Conservation (phyloP, 2,329 filamentous ascomycete species). For the Periconia sp. region DNA sequence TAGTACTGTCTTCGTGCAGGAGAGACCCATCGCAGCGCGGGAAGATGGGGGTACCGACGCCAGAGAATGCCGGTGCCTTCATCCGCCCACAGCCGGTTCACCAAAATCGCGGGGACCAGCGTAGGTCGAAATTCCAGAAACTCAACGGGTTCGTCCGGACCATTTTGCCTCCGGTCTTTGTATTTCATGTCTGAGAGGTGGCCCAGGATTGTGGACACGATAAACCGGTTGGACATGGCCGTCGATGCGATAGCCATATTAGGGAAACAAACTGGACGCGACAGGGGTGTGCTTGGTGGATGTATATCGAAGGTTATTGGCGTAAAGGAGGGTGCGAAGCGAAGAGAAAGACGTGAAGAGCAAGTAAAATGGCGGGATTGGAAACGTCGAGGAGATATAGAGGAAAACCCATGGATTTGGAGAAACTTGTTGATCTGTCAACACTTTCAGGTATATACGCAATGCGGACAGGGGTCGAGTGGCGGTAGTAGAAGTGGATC, state of each 20-base stretch:
- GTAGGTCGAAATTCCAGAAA: slow-evolving; percentile 39
- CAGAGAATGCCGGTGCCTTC: slow-evolving; percentile 35
- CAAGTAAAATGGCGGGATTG: slow-evolving; percentile 3
- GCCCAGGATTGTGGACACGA: slow-evolving; percentile 28
- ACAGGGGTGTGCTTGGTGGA: too few relatives aligned
- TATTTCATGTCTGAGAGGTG: slow-evolving; percentile 36
- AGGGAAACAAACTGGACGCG: slow-evolving; percentile 4
- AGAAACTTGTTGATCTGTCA: slow-evolving; percentile 10
- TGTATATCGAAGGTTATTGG: background rate
- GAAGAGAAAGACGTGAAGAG: slow-evolving; percentile 1
- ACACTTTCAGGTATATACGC: slow-evolving; percentile 1
- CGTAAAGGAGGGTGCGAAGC: background rate
- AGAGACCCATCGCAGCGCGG: slow-evolving; percentile 24
- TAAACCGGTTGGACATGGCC: slow-evolving; percentile 24
- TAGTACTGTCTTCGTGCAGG: slow-evolving; percentile 29
- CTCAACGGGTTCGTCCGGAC: slow-evolving; percentile 35
- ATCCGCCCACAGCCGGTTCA: slow-evolving; percentile 38
- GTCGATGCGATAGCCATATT: slow-evolving; percentile 22
- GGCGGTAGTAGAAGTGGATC: slow-evolving; percentile 2
- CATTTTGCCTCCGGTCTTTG: slow-evolving; percentile 31
- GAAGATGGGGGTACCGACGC: slow-evolving; percentile 34
- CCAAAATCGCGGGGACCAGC: slow-evolving; percentile 31
- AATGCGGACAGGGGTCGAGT: slow-evolving; percentile 15
- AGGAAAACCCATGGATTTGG: slow-evolving; percentile 1
- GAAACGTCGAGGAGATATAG: slow-evolving; percentile 4